Evolutionary conservation across 2,329 filamentous ascomycete genomes (phyloP), one percentile per base, ranked within the genome.

Genomic region (Graphilbum ipis-grandicollis): DNA sequence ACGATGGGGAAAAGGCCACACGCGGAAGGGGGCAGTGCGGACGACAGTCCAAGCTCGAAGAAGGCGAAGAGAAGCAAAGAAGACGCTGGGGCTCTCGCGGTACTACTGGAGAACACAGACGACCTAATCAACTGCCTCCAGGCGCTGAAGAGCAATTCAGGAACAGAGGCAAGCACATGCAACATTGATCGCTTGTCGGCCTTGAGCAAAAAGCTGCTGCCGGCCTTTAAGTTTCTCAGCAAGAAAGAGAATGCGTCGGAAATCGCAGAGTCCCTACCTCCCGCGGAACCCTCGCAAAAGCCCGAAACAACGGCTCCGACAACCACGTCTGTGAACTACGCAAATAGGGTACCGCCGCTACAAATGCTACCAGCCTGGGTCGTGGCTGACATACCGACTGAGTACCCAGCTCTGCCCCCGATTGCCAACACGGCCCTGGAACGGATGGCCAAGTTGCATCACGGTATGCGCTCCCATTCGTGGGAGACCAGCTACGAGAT

Each of bases 401-500:
- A 54, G 1, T 50, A 70, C 2, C 77, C 77, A 3, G 60, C 67
- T 2, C 56, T 84, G 2, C 81, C 80, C 3, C 50, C 58, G 9
- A 68, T 84, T 35, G 48, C 63, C 6, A 67, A 84, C 43, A 56
- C 64, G 0, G 55, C 59, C 18, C 61, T 86, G 15, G 70, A 76
- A 46, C 58, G 56, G 19, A 67, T 73, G 14, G 71, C 74, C 10
- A 78, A 86, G 48, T 82, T 69, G 1, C 82, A 88, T 47, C 36
- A 37, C 2, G 73, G 71, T 2, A 50, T 60, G 37, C 48, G 48
- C 4, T 46, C 49, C 19, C 56, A 41, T 15, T 47, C 54, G 35
- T 48, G 50, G 22, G 56, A 60, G 32, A 52, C 60, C 36, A 68
- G 63, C 48, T 94, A 94, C 54, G 86, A 94, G 49, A 71, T 73